These are phyloP conservation scores for Borovskyia barvae DNA, from an alignment of 208 protist genomes.

Conservation along the genomic window DNA sequence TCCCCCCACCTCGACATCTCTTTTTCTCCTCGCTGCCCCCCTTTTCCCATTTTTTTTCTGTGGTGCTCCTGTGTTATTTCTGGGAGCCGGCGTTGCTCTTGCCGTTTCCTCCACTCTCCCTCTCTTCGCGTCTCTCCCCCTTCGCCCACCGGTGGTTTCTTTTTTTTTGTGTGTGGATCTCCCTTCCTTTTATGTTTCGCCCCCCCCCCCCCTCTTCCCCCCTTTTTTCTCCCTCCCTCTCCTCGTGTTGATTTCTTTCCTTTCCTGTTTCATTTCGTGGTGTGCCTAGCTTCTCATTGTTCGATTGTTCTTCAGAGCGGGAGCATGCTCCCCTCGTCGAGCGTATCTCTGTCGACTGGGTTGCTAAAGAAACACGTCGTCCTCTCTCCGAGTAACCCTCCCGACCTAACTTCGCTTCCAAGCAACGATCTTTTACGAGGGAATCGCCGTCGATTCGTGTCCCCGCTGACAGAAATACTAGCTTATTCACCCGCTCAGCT, in stretches of 20 bases:
- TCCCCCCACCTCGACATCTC: neutral
- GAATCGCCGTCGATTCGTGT: slow-evolving; percentile 8
- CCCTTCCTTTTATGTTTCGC: neutral
- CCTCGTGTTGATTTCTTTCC: neutral
- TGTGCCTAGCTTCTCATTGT: neutral
- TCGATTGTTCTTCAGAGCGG: slow-evolving; percentile 3
- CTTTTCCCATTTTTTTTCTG: slow-evolving; percentile 4
- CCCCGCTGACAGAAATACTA: slow-evolving; percentile 16
- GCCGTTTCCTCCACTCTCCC: neutral
- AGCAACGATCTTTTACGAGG: slow-evolving; percentile 3
- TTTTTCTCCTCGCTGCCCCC: slow-evolving; percentile 12
- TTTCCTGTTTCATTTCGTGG: neutral
- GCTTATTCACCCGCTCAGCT: slow-evolving; percentile 16
- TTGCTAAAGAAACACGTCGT: slow-evolving; percentile 20
- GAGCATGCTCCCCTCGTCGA: slow-evolving; percentile 2
- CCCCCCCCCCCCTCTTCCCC: neutral
- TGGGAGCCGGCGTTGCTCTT: neutral
- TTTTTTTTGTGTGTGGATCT: neutral
- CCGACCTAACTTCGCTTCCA: slow-evolving; percentile 18
- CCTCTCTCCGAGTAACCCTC: slow-evolving; percentile 10
- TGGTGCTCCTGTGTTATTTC: neutral
- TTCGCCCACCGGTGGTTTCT: neutral
- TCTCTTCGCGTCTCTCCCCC: neutral
- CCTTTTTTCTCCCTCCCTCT: neutral
- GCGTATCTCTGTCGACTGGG: slow-evolving; percentile 1